These are phyloP conservation scores for Acer negundo DNA, from an alignment of 345 rosid species.

Conservation along the genomic window DNA sequence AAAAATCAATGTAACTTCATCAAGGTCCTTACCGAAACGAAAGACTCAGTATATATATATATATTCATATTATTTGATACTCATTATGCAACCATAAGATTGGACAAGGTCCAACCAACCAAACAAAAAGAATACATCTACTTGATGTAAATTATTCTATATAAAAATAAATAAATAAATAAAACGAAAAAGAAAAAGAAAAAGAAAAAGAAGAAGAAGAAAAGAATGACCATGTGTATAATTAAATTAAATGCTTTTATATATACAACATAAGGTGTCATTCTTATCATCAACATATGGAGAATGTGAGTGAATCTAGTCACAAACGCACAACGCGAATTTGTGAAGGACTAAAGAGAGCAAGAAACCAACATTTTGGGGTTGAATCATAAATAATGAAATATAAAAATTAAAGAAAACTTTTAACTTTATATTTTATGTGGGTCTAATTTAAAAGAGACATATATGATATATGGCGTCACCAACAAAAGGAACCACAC, in stretches of 20 bases:
- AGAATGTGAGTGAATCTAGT: background rate
- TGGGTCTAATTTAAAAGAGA: background rate
- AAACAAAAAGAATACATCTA: background rate
- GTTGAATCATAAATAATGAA: background rate
- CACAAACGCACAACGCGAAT: background rate
- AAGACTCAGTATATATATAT: too few relatives aligned
- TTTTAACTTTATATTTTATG: background rate
- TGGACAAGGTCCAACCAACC: background rate
- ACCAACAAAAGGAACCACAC: slow-evolving; percentile 30
- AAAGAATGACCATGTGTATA: too few relatives aligned
- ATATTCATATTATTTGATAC: background rate
- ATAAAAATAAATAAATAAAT: too few relatives aligned
- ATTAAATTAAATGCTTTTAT: too few relatives aligned
- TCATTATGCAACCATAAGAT: background rate
- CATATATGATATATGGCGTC: slow-evolving; percentile 21
- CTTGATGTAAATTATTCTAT: too few relatives aligned
- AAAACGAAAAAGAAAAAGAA: too few relatives aligned
- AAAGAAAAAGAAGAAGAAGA: too few relatives aligned
- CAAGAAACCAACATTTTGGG: background rate
- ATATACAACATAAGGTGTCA: background rate
- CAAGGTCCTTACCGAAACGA: too few relatives aligned
- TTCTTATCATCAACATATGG: background rate
- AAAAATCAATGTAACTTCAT: too few relatives aligned
- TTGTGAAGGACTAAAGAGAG: background rate
- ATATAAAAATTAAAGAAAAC: background rate